phyloP scores from a whole-genome alignment of 2,329 filamentous ascomycete species.

The Paecilomyces dactylethromorphus region DNA sequence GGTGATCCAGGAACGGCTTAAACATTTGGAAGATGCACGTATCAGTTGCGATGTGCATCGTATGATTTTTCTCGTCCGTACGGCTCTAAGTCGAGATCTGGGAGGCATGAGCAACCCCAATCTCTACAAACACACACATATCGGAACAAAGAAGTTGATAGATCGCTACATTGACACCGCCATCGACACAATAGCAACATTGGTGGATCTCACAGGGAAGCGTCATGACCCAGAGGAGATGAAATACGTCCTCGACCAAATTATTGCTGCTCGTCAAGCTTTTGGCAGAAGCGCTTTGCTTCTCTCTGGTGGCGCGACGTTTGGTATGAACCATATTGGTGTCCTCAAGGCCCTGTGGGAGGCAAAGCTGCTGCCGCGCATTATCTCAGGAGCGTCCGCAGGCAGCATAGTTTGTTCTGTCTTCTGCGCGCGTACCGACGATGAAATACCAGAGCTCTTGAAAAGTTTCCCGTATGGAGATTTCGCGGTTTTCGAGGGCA shows the following conservation, averaged over 20 bases:
- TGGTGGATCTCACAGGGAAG: conserved; percentile 58
- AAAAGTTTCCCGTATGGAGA: conserved; percentile 71
- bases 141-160: conserved; percentile 80
- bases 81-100: conserved; percentile 70
- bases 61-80: conserved; percentile 78
- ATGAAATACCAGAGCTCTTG: conserved; percentile 66
- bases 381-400: conserved; percentile 81
- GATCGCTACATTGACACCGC: conserved; percentile 81
- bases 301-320: conserved; percentile 78
- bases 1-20: conserved; percentile 63
- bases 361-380: conserved; percentile 67
- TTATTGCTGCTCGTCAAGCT: conserved; percentile 67
- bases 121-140: conserved; percentile 76
- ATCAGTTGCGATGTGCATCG: conserved; percentile 62
- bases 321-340: conserved; percentile 88
- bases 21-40: conserved; percentile 68
- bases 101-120: conserved; percentile 79
- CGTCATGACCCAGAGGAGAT: conserved; percentile 51
- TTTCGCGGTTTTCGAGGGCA: conserved; percentile 69
- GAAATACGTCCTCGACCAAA: conserved; percentile 57
- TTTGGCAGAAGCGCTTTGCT: conserved; percentile 80
- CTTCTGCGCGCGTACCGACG: conserved; percentile 69
- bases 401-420: conserved; percentile 81
- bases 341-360: conserved; percentile 78
- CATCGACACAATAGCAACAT: conserved; percentile 62